Percentiles rank a stretch among this genome's conserved stretches.
These are phyloP conservation scores for Botryosphaeria dothidea DNA, from an alignment of 2,329 filamentous ascomycete species.

Conservation along the genomic window DNA sequence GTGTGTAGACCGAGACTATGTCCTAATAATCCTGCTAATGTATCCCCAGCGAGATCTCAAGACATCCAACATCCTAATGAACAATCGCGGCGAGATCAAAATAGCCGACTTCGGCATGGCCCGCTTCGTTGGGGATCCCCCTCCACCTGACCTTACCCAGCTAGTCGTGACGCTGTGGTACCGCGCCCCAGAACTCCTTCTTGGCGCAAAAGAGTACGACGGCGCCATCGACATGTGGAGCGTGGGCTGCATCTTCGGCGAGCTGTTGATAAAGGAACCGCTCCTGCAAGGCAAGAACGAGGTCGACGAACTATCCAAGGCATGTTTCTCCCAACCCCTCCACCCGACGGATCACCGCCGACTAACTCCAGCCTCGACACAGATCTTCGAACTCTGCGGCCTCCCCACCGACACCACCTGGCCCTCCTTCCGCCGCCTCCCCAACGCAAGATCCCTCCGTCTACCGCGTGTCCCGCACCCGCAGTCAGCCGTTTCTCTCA, in stretches of 20 bases:
- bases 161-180: constrained; percentile 98
- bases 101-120: constrained; percentile 99
- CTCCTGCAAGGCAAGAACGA: constrained; percentile 88
- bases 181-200: constrained; percentile 83
- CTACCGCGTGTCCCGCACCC: constrained; percentile 56
- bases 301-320: constrained; percentile 79
- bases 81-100: constrained; percentile 92
- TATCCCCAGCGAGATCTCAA: constrained; percentile 75
- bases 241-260: constrained; percentile 91
- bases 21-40: not conserved
- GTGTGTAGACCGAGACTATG: constrained; percentile 19
- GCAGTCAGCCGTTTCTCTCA: constrained; percentile 49
- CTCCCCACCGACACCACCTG: constrained; percentile 79
- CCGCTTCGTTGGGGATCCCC: constrained; percentile 78
- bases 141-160: constrained; percentile 74
- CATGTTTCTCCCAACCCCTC: constrained; percentile 28
- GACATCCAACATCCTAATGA: constrained; percentile 90
- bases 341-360: constrained; percentile 22
- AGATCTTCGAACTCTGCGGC: constrained; percentile 86
- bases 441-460: constrained; percentile 79
- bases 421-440: constrained; percentile 83
- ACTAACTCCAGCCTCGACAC: constrained; percentile 5
- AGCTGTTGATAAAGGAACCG: constrained; percentile 80
- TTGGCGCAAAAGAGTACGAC: constrained; percentile 76
- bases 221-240: constrained; percentile 91